A percentile compares a stretch with the other conserved stretches of the same genome.
These are phyloP conservation scores for Barnettozyma botsteinii DNA, from an alignment of 805 yeast genomes.

Conservation along the genomic window DNA sequence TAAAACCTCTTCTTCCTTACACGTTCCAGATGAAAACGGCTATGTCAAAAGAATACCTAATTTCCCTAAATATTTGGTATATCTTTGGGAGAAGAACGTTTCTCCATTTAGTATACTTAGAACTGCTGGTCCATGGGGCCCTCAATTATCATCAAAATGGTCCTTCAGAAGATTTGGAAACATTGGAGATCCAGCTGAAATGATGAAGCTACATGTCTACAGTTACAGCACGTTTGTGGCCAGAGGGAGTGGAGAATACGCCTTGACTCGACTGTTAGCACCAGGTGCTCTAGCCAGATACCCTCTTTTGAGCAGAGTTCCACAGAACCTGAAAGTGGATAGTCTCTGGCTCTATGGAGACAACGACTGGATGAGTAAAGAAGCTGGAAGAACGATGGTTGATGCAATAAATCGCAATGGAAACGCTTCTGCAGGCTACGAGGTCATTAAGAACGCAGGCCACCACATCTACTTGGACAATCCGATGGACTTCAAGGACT, in stretches of 20 bases:
- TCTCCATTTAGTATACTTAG: slow-evolving; percentile 54
- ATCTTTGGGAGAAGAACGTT: slow-evolving; percentile 46
- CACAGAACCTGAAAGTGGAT: slow-evolving; percentile 26
- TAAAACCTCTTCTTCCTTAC: slow-evolving; percentile 19
- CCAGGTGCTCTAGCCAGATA: slow-evolving; percentile 52
- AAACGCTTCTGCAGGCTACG: slow-evolving; percentile 19
- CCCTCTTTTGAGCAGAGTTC: slow-evolving; percentile 52
- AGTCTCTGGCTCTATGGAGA: slow-evolving; percentile 60
- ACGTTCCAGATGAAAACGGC: slow-evolving; percentile 25
- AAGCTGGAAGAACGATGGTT: slow-evolving; percentile 47
- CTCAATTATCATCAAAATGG: slow-evolving; percentile 49
- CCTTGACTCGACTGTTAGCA: slow-evolving; percentile 52
- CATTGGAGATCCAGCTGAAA: slow-evolving; percentile 22
- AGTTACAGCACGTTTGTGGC: slow-evolving; percentile 45
- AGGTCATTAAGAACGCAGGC: slow-evolving; percentile 46
- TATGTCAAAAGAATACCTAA: slow-evolving; percentile 32
- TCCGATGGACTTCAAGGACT: slow-evolving; percentile 39
- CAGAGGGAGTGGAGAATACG: slow-evolving; percentile 60
- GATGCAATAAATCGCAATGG: slow-evolving; percentile 26
- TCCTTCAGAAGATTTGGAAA: slow-evolving; percentile 41
- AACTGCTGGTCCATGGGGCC: slow-evolving; percentile 46
- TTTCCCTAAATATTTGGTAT: slow-evolving; percentile 31
- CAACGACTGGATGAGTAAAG: slow-evolving; percentile 64
- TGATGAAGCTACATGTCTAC: slow-evolving; percentile 46
- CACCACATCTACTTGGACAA: slow-evolving; percentile 68